Base-by-base conservation (phyloP, 495 filamentous ascomycete genomes). In the Neurospora sp. region DNA sequence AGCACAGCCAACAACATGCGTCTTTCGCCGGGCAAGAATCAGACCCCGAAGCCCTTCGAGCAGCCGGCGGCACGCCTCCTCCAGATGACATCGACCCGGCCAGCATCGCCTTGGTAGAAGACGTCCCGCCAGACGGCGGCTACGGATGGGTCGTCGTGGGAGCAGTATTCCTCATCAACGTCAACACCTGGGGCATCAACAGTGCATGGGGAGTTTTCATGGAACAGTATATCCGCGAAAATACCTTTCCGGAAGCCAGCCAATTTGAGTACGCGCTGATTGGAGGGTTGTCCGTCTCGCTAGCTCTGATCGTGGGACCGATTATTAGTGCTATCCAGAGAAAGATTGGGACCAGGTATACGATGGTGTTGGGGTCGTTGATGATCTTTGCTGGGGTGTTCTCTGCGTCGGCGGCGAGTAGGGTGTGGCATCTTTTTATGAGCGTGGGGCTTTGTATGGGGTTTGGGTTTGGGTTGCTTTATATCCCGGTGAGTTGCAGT, bases 381-480 rank as follows among this genome's bases (percentile, higher is more conserved):
- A 75, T 92, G 44, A 79, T 89, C 53, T 87, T 84, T 0, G 82
- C 83, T 10, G 87, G 85, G 0, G 78, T 90, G 10, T 82, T 91
- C 70, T 81, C 84, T 8, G 86, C 88, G 3, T 89, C 87, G 22
- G 91, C 87, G 70, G 86, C 87, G 18, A 85, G 80, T 10, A 74
- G 85, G 69, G 85, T 89, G 73, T 92, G 90, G 90, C 89, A 91
- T 35, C 83, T 91, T 20, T 91, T 91, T 74, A 85, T 93, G 14
- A 87, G 84, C 40, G 90, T 92, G 78, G 92, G 90, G n/a, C 79
- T 92, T 37, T 86, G 88, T 37, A 91, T 92, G 75, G 91, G 91
- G 37, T 85, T 85, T 75, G 91, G 91, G 3, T 89, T 93, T 85
- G 91, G 92, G 3, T 89, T 93, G 72, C 82, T 92, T 8, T 94